phyloP scores from a whole-genome alignment of 2,329 filamentous ascomycete species.

The Lecanicillium sp. region DNA sequence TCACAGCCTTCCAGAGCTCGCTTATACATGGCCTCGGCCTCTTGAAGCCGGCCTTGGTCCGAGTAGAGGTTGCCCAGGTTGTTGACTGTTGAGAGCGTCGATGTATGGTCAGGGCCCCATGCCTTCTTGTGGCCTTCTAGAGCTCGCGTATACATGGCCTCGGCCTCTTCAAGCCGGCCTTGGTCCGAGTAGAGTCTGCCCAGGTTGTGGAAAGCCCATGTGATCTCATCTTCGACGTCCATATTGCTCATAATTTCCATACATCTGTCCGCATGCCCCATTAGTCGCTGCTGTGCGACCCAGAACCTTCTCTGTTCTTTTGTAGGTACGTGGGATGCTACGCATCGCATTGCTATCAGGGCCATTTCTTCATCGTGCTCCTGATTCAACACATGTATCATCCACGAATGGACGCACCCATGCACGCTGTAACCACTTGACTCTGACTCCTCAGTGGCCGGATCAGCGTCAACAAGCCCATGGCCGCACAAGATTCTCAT shows the following conservation, averaged over 20 bases:
- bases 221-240: neutral
- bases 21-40: slow-evolving; percentile 20
- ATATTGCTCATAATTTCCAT: neutral
- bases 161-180: slow-evolving; percentile 10
- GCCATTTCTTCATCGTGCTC: slow-evolving; percentile 3
- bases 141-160: slow-evolving; percentile 21
- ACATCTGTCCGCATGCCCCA: slow-evolving; percentile 14
- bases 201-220: slow-evolving; percentile 11
- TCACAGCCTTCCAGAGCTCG: slow-evolving; percentile 20
- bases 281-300: slow-evolving; percentile 13
- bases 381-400: slow-evolving; percentile 17
- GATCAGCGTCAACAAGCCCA: slow-evolving; percentile 19
- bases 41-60: too few relatives aligned
- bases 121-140: slow-evolving; percentile 18
- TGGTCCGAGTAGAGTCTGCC: slow-evolving; percentile 17
- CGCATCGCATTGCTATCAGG: slow-evolving; percentile 8
- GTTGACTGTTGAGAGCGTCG: slow-evolving; percentile 16
- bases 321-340: slow-evolving; percentile 9
- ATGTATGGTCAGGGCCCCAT: slow-evolving; percentile 10
- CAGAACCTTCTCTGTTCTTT: slow-evolving; percentile 9
- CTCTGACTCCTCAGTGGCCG: slow-evolving; percentile 4
- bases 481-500: slow-evolving; percentile 21
- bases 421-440: slow-evolving; percentile 24
- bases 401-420: slow-evolving; percentile 25
- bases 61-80: slow-evolving; percentile 21